Base-by-base conservation (phyloP, 2,329 filamentous ascomycete species). In the Xylaria sp. region DNA sequence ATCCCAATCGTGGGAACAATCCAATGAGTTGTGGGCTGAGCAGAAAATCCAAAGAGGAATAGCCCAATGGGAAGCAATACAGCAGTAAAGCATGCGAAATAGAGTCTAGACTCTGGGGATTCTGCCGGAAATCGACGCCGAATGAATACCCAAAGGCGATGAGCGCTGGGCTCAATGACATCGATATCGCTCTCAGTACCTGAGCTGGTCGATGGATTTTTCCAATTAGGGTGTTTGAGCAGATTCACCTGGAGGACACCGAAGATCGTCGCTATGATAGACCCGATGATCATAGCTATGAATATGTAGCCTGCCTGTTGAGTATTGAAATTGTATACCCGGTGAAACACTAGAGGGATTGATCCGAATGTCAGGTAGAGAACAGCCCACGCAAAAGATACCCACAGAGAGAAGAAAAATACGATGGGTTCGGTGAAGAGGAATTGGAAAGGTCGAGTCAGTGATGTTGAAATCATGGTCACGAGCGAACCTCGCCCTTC, bases 331-430 rank as follows among this genome's bases (percentile, higher is more conserved):
- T 83, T 81, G 77, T 95, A 89, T 54, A 88, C 89, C 5, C 83
- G 86, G 25, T 83, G 76, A 80, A 96, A 97, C 28, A 97, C 90
- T 3, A 96, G 86, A 0, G 94, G 93, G 5, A 97, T 88, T 0
- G 93, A 91, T 15, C 89, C 89, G 74, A 97, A 95, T 13, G 92
- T 93, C 20, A 97, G 84, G 79, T 97, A 98, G 0, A 98, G 87
- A 0, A 97, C 88, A 0, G 92, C 94, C 94, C 94, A 98, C 23
- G 91, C 91, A 79, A 98, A 98, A 0, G 93, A 87, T 0, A 94
- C 91, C 94, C 94, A 98, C 0, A 97, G 84, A 0, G 91, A 94
- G 82, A 98, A 98, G 83, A 89, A 94, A 80, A 94, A 94, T 15
- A 94, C 91, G 10, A 94, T 90, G 0, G 92, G 90, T 73, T 94